Conservation (phyloP, 345 rosid species). For the Salix arbutifolia region DNA sequence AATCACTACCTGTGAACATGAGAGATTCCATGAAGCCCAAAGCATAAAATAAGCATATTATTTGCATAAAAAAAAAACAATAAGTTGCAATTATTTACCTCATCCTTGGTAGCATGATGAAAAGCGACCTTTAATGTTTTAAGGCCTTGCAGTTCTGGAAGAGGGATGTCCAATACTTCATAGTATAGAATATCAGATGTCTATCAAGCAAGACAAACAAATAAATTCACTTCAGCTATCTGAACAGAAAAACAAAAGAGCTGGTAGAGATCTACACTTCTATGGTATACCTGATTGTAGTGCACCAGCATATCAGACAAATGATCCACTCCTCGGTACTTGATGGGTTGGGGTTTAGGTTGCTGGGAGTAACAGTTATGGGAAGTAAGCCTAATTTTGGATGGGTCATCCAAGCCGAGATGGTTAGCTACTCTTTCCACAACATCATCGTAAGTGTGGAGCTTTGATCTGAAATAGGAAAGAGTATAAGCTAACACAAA, state of each 20-base stretch:
- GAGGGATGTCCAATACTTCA: conserved; percentile 92
- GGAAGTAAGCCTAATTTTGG: conserved; percentile 90
- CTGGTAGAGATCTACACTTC: neutral
- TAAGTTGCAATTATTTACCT: neutral
- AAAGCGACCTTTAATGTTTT: conserved; percentile 46
- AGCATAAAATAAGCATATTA: neutral
- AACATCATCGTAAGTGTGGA: conserved; percentile 88
- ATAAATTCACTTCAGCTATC: neutral
- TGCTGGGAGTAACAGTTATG: conserved; percentile 99
- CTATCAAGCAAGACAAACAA: conserved; percentile 33
- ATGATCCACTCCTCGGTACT: conserved; percentile 84
- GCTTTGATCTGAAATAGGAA: conserved; percentile 61
- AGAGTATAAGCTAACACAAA: neutral
- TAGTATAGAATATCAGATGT: conserved; percentile 85
- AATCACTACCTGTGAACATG: conserved; percentile 38
- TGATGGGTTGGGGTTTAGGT: conserved; percentile 93
- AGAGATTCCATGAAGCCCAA: conserved; percentile 11
- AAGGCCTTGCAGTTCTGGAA: conserved; percentile 86
- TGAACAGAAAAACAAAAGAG: conserved; percentile 7
- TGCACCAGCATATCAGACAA: conserved; percentile 87
- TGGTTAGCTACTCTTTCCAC: conserved; percentile 79
- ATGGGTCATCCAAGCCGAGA: conserved; percentile 81
- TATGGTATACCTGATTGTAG: conserved; percentile 73
- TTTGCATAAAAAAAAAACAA: neutral
- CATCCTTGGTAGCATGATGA: conserved; percentile 23